A percentile compares a stretch with the other conserved stretches of the same genome.
phyloP scores from a whole-genome alignment of 2,329 filamentous ascomycete genomes.

The Alternaria conjuncta region DNA sequence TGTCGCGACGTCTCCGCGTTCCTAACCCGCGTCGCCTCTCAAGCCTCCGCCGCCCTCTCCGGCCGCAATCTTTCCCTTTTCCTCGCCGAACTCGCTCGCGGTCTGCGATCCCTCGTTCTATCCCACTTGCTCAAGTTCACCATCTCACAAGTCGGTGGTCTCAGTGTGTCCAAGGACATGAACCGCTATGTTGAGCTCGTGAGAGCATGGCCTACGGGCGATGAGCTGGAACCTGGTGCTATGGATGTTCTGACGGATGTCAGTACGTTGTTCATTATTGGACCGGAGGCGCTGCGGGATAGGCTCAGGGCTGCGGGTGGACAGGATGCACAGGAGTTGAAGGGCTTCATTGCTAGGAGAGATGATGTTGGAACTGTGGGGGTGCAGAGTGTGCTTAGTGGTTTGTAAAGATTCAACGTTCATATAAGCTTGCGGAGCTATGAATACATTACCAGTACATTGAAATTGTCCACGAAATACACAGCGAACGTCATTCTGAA shows the following conservation, averaged over 20 bases:
- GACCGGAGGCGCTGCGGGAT: conserved; percentile 62
- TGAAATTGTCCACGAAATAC: not conserved
- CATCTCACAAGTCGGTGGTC: conserved; percentile 88
- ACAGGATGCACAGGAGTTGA: conserved; percentile 64
- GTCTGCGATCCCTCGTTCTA: conserved; percentile 78
- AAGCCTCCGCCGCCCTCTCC: conserved; percentile 73
- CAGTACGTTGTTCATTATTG: conserved; percentile 93
- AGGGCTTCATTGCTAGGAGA: conserved; percentile 81
- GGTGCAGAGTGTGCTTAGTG: conserved; percentile 80
- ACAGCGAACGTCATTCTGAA: not conserved
- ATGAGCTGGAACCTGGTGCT: conserved; percentile 58
- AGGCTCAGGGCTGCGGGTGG: conserved; percentile 54
- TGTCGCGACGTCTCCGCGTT: conserved; percentile 84
- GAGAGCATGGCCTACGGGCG: conserved; percentile 75
- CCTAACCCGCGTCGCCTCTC: conserved; percentile 69
- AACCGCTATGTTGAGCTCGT: conserved; percentile 89
- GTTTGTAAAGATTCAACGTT: conserved; percentile 14
- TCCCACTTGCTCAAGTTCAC: conserved; percentile 95
- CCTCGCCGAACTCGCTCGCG: conserved; percentile 81
- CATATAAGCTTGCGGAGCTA: not conserved
- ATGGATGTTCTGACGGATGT: conserved; percentile 92
- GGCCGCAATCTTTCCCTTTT: conserved; percentile 84
- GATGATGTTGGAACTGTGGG: conserved; percentile 83
- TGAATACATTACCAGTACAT: fast-evolving
- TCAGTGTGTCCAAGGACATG: conserved; percentile 96